phyloP scores from a whole-genome alignment of 495 filamentous ascomycete species.

The Ascobolus immersus region DNA sequence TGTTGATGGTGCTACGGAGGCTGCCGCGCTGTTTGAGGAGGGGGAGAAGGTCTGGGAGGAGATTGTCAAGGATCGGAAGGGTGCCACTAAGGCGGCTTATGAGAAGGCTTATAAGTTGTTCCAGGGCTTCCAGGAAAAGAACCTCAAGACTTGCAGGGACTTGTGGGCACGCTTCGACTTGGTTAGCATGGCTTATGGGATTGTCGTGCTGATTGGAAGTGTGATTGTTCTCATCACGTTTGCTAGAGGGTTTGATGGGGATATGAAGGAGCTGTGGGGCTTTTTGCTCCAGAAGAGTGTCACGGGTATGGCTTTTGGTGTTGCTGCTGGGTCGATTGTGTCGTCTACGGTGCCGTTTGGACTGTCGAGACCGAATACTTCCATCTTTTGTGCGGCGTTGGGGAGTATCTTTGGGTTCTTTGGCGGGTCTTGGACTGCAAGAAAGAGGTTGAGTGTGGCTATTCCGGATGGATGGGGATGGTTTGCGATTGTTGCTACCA shows the following conservation, averaged over 20 bases:
- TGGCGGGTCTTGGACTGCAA: too few relatives aligned
- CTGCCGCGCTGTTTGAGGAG: constrained; percentile 9
- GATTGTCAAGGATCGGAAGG: constrained; percentile 9
- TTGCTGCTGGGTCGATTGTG: constrained; percentile 8
- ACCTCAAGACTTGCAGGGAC: constrained; percentile 49
- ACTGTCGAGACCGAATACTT: constrained; percentile 8
- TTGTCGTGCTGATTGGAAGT: constrained; percentile 39
- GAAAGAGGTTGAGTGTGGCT: constrained; percentile 29
- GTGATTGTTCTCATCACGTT: constrained; percentile 45
- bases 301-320: constrained; percentile 21
- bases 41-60: constrained; percentile 4
- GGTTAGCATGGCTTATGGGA: constrained; percentile 54
- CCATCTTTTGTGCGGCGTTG: constrained; percentile 22
- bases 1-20: constrained; percentile 1
- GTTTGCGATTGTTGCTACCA: constrained; percentile 54
- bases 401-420: constrained; percentile 37
- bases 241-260: constrained; percentile 30
- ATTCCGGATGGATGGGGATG: constrained; percentile 69
- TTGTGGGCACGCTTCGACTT: constrained; percentile 85
- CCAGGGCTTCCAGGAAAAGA: constrained; percentile 48
- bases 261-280: constrained; percentile 27
- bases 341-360: constrained; percentile 3
- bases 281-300: constrained; percentile 23
- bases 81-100: constrained; percentile 6
- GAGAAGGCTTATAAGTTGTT: constrained; percentile 29